Evolutionary conservation across 148 eudicot genomes (phyloP).

Genomic region (Rhododendron kiyosumense): DNA sequence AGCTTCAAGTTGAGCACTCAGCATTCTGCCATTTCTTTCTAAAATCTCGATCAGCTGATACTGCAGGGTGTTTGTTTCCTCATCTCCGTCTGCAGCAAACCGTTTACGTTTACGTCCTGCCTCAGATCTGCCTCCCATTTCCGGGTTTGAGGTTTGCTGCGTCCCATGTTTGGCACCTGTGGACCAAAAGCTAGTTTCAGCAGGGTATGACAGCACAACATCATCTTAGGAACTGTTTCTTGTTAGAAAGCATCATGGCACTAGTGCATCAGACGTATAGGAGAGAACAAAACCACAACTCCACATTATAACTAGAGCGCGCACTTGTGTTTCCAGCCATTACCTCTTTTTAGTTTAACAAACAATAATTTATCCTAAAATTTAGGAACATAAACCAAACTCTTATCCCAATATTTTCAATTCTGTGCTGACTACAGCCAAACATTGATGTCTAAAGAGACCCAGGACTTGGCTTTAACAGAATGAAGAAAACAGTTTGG

Average conservation of each 20-base stretch:
- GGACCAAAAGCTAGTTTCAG: slow-evolving; percentile 5
- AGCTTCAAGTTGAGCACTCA: slow-evolving; percentile 64
- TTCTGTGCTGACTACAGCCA: neutral
- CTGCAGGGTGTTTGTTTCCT: slow-evolving; percentile 25
- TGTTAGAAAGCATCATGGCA: neutral
- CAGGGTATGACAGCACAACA: neutral
- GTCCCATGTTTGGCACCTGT: slow-evolving; percentile 41
- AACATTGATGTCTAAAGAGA: neutral
- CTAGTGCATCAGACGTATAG: neutral
- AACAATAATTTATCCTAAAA: neutral
- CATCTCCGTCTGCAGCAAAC: slow-evolving; percentile 30
- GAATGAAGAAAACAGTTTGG: neutral
- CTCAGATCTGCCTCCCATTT: slow-evolving; percentile 37
- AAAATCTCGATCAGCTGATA: slow-evolving; percentile 47
- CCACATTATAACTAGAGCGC: neutral
- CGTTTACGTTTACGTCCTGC: slow-evolving; percentile 63
- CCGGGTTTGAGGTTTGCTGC: slow-evolving; percentile 30
- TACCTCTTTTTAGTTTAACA: neutral
- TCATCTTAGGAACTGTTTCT: neutral
- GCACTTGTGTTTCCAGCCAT: neutral
- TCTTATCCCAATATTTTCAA: neutral
- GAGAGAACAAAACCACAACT: neutral
- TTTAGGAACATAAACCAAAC: neutral
- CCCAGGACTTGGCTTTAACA: neutral
- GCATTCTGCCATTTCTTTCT: slow-evolving; percentile 63